These are phyloP conservation scores for Ceratorhiza oryzae-sativae DNA, from an alignment of 1,284 basidiomycete species.

Conservation along the genomic window DNA sequence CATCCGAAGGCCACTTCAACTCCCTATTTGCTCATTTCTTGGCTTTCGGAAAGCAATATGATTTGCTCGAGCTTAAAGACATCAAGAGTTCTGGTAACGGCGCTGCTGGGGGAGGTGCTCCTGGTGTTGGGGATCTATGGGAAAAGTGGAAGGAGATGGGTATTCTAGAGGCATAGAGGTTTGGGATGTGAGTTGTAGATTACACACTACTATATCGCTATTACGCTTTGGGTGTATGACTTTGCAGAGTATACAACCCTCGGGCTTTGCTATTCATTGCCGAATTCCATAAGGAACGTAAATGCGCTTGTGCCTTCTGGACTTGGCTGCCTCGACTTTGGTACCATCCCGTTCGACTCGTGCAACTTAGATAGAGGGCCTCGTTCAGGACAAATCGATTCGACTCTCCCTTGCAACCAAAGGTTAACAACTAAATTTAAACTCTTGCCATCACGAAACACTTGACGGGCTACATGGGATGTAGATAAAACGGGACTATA, in stretches of 20 bases:
- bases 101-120: conserved; percentile 57
- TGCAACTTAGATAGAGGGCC: no score
- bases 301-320: no score
- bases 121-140: conserved; percentile 82
- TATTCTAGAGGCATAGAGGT: conserved; percentile 59
- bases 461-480: background rate
- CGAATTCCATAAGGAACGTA: background rate
- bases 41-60: conserved; percentile 74
- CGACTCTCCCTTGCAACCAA: background rate
- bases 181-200: conserved; percentile 29
- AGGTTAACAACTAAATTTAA: background rate
- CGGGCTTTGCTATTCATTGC: background rate
- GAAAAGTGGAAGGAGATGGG: conserved; percentile 90
- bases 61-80: conserved; percentile 68
- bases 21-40: conserved; percentile 67
- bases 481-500: background rate
- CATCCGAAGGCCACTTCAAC: conserved; percentile 66
- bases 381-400: no score
- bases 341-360: no score
- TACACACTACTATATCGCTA: background rate
- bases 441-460: background rate
- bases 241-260: conserved; percentile 25
- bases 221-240: conserved; percentile 24
- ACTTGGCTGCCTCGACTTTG: no score
- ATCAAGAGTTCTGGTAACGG: conserved; percentile 49